Base-by-base conservation (phyloP, 805 yeast species). In the Yarrowia porcina region DNA sequence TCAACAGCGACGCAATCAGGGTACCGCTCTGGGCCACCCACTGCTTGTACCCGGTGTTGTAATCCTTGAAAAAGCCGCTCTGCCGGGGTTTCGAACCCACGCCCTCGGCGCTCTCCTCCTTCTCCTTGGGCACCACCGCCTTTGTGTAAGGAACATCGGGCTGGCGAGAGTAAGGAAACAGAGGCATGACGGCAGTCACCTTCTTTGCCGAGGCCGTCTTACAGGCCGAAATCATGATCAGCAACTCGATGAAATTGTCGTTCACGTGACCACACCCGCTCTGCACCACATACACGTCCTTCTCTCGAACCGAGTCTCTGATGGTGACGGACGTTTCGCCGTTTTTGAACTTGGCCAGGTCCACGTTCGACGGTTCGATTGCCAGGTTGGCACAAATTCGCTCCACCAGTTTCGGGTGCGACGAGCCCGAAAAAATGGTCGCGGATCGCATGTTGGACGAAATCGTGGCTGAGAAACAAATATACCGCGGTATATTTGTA, bases 21-120 rank as follows among this genome's bases (percentile, higher is more conserved):
- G 96, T 91, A 12, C 99, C 99, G 35, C 92, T 85, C 75, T 92
- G 98, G 0, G 97, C 94, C 35, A 92, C 87, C 98, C 99, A 94
- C 68, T 90, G 87, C 71, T 89, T 90, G 75, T 91, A 89, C 2
- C 96, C 94, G 15, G 88, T 77, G 65, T 82, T 84, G 50, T 47
- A 54, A 52, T 68, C 65, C 21, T 42, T 35, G 67, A 18, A 33
- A 8, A 27, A 33, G 5, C 52, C 41, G 12, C 20, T 9, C 17
- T 44, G 32, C 1, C 59, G 39, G n/a, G 86, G 84, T 85, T 85
- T 4, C 4, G 36, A n/a, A n/a, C n/a, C n/a, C n/a, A n/a, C n/a
- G n/a, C n/a, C n/a, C n/a, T n/a, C n/a, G n/a, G n/a, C n/a, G n/a
- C n/a, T n/a, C n/a, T n/a, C n/a, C n/a, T n/a, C n/a, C n/a, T n/a